Evolutionary conservation across 2,329 filamentous ascomycete species (phyloP), one percentile per base, ranked within the genome.

Genomic region (Neospermospora avenae): DNA sequence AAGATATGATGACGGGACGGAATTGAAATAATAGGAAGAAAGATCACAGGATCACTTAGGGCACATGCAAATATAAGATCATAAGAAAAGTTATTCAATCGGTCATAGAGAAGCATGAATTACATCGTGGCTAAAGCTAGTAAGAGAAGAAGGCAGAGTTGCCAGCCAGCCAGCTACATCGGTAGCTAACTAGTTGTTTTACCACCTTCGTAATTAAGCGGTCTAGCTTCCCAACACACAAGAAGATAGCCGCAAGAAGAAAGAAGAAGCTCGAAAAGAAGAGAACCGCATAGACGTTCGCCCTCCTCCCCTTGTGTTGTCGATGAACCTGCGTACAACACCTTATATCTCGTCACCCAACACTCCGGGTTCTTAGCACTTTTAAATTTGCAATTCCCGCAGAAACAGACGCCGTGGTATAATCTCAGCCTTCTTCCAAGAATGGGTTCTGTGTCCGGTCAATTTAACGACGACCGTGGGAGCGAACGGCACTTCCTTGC

Each of bases 401-500:
- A 53, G 24, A 44, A 48, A 28, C 14, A 58, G 54, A 54, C 51
- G 37, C 51, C 42, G 44, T 41, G 39, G 49, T 28, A 59, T 48
- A 22, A 51, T 28, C 48, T 51, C 2, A 37, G 31, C 48, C 34
- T 35, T 31, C 46, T 35, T 35, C 35, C 31, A 18, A 51, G 31
- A 18, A 56, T 41, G 24, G 37, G 46, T 34, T 48, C 34, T 28
- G 35, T 56, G 41, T 18, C 8, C 8, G 42, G 14, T 28, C 22
- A 42, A 42, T 60, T 69, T 93, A 96, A 78, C 92, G 92, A 77
- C 93, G 91, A 72, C 93, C 92, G 76, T 95, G 90, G 80, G 90
- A 96, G 81, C 93, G 90, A 74, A 91, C 90, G 73, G 91, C 86
- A 74, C 84, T 91, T 76, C 91, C 91, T 79, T 98, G 93, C 86